Evolutionary conservation across 306 rosid species (phyloP), one percentile per base, ranked within the genome.

Genomic region (Leucaena leucocephala): DNA sequence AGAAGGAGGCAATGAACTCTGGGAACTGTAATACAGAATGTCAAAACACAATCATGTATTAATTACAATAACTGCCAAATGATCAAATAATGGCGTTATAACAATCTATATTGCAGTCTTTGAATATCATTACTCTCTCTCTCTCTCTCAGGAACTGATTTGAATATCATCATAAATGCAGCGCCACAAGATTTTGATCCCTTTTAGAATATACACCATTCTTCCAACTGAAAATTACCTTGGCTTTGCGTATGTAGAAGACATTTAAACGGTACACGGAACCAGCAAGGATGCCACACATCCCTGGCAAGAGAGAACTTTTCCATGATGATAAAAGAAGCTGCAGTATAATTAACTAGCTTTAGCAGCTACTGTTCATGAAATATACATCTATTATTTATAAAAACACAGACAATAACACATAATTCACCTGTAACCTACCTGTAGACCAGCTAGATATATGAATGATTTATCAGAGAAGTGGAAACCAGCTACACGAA

Each of bases 381-480:
- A 55, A 49, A 80, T 55, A 55, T 59, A 16, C 35, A 50, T 19
- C 39, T 68, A 75, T 42, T 42, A 48, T 40, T 34, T 10, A 2
- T 16, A 16, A 49, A 34, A 13, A 10, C 13, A 36, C 58, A 77
- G 27, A 55, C 49, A 82, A 43, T 49, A 22, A 54, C 49, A 54
- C 42, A 78, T 36, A 42, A 66, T 49, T 71, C 57, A 54, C 38
- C 72, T 54, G 49, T 73, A 49, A 79, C 76, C 79, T 81, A 95
- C 99, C 99, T 95, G 98, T 55, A 96, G 81, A 76, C 98, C 99
- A 21, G 97, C 99, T 36, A 96, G 89, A 90, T 96, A 96, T 80
- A 96, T 84, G 94, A 93, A 93, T 68, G 97, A 86, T 86, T 96
- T 96, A 71, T 96, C 96, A 71, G 99, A 96, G 89, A 96, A 96